A percentile compares a stretch with the other conserved stretches of the same genome.
Evolutionary conservation across 352 stramenopile species (phyloP).

Genomic region (Nothophytophthora sp.): DNA sequence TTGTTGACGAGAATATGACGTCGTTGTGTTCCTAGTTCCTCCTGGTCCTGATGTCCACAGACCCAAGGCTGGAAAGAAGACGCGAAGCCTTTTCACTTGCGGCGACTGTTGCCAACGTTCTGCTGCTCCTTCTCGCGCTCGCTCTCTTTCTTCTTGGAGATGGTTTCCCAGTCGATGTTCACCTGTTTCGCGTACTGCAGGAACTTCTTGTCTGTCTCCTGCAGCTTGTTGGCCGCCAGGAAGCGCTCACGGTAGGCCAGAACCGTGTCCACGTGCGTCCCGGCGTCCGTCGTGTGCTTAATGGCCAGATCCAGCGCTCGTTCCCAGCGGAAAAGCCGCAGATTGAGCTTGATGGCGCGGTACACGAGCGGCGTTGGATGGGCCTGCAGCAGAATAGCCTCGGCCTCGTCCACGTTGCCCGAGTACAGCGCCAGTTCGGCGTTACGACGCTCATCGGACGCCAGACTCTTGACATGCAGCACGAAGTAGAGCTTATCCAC

Average conservation of each 20-base stretch:
- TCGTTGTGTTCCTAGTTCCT: constrained; percentile 16
- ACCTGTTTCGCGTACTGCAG: constrained; percentile 88
- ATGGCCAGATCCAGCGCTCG: constrained; percentile 88
- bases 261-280: constrained; percentile 90
- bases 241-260: constrained; percentile 89
- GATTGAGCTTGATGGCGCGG: constrained; percentile 94
- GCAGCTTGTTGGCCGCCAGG: constrained; percentile 82
- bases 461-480: constrained; percentile 85
- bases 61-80: constrained; percentile 3
- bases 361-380: constrained; percentile 89
- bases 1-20: constrained; percentile 23
- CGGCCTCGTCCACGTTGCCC: constrained; percentile 89
- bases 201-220: constrained; percentile 90
- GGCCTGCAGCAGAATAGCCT: constrained; percentile 91
- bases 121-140: constrained; percentile 82
- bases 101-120: constrained; percentile 34
- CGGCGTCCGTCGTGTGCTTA: constrained; percentile 84
- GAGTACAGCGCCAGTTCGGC: constrained; percentile 89
- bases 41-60: constrained; percentile 7
- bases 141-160: constrained; percentile 89
- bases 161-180: constrained; percentile 87
- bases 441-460: constrained; percentile 84
- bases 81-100: constrained; percentile 52
- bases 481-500: constrained; percentile 96
- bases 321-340: constrained; percentile 90